Percentiles rank a stretch among this genome's conserved stretches.
phyloP scores from a whole-genome alignment of 139 green algal species.

The Tetradesmus obliquus region DNA sequence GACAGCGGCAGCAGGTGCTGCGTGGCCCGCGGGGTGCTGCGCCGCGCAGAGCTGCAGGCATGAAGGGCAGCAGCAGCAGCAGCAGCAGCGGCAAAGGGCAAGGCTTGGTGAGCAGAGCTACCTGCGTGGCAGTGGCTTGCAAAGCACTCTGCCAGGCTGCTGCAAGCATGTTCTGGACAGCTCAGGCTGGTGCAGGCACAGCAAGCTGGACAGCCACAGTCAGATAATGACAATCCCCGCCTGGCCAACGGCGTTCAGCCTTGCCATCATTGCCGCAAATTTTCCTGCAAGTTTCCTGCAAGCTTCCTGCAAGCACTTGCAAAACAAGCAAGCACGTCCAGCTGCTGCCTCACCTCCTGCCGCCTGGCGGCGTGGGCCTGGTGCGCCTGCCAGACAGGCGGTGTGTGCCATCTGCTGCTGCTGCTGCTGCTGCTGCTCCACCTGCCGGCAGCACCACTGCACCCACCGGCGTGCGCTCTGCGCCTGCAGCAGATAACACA shows the following conservation, averaged over 20 bases:
- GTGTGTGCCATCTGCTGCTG: neutral
- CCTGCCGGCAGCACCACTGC: neutral
- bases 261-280: neutral
- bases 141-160: neutral
- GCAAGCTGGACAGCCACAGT: neutral
- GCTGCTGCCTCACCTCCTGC: neutral
- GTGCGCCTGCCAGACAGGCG: neutral
- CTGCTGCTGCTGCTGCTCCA: neutral
- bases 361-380: neutral
- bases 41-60: neutral
- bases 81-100: neutral
- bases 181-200: neutral
- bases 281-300: neutral
- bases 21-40: neutral
- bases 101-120: too few relatives aligned
- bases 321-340: too few relatives aligned
- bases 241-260: neutral
- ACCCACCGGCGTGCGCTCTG: neutral
- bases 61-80: neutral
- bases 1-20: constrained; percentile 21
- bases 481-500: neutral
- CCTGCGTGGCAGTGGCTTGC: too few relatives aligned
- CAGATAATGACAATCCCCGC: neutral
- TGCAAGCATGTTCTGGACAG: neutral
- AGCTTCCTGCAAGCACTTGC: too few relatives aligned